phyloP scores from a whole-genome alignment of 2,329 filamentous ascomycete genomes.

The Penicillium sp. region DNA sequence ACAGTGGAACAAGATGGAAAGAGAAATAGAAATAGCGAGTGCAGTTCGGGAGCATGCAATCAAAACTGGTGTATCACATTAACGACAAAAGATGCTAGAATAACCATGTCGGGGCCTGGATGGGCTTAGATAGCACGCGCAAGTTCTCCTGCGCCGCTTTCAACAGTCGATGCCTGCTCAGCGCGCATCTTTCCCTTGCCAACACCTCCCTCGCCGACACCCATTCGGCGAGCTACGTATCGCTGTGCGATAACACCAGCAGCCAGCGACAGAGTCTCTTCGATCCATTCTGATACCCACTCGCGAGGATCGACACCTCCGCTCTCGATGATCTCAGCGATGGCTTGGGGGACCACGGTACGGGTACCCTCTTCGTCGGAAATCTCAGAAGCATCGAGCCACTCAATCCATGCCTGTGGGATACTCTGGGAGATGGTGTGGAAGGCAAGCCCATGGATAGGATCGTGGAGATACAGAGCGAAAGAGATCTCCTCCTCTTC shows the following conservation, averaged over 20 bases:
- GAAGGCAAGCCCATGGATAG: slow-evolving; percentile 87
- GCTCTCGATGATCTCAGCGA: slow-evolving; percentile 72
- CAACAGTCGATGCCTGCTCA: slow-evolving; percentile 53
- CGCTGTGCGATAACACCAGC: slow-evolving; percentile 87
- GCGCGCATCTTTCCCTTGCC: slow-evolving; percentile 53
- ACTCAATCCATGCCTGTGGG: slow-evolving; percentile 80
- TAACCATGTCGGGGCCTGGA: neutral
- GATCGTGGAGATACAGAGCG: slow-evolving; percentile 76
- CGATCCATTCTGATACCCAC: slow-evolving; percentile 97
- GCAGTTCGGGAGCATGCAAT: neutral
- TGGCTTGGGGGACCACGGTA: slow-evolving; percentile 67
- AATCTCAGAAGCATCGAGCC: slow-evolving; percentile 66
- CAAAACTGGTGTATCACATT: slow-evolving; percentile 2
- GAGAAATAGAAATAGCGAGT: neutral
- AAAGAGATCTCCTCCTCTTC: slow-evolving; percentile 64
- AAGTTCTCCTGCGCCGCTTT: slow-evolving; percentile 58
- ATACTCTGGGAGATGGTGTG: slow-evolving; percentile 76
- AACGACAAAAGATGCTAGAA: neutral
- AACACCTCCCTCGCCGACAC: slow-evolving; percentile 76
- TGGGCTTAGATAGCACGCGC: slow-evolving; percentile 50
- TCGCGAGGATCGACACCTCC: slow-evolving; percentile 85
- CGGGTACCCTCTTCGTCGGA: slow-evolving; percentile 40
- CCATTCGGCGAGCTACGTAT: slow-evolving; percentile 93
- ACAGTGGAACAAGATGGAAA: neutral
- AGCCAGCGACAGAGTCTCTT: slow-evolving; percentile 73